Percentiles rank a stretch among this genome's conserved stretches.
Conservation (phyloP, 805 yeast species). For the Schizosaccharomyces lindneri region DNA sequence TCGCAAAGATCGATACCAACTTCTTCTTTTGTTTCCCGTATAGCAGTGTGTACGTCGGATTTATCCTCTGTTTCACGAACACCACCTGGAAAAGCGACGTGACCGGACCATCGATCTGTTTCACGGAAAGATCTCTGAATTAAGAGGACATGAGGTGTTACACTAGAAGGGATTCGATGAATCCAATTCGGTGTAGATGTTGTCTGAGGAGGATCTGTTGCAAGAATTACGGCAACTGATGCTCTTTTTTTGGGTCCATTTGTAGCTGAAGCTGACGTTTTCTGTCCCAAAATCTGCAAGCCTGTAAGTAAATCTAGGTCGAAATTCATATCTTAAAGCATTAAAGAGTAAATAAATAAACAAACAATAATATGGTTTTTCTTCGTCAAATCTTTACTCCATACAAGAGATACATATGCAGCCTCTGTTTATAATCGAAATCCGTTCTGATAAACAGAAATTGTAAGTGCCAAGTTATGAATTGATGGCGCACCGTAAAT, state of each 20-base stretch:
- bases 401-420: too few relatives aligned
- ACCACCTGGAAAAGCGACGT: conserved; percentile 20
- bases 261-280: background rate
- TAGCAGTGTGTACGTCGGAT: conserved; percentile 14
- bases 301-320: background rate
- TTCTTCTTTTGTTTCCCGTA: conserved; percentile 17
- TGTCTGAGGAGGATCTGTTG: background rate
- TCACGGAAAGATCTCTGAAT: conserved; percentile 16
- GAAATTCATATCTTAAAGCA: background rate
- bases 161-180: background rate
- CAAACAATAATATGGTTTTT: background rate
- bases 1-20: conserved; percentile 16
- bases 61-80: conserved; percentile 15
- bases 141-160: conserved; percentile 14
- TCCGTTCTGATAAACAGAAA: too few relatives aligned
- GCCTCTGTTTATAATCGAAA: too few relatives aligned
- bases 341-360: background rate
- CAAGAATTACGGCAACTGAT: background rate
- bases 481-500: too few relatives aligned
- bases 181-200: background rate
- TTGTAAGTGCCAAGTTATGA: too few relatives aligned
- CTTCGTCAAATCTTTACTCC: too few relatives aligned
- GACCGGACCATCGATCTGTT: conserved; percentile 19
- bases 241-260: background rate
- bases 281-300: background rate